Conservation (phyloP, 495 filamentous ascomycete genomes). For the Amphirosellinia nigrospora region DNA sequence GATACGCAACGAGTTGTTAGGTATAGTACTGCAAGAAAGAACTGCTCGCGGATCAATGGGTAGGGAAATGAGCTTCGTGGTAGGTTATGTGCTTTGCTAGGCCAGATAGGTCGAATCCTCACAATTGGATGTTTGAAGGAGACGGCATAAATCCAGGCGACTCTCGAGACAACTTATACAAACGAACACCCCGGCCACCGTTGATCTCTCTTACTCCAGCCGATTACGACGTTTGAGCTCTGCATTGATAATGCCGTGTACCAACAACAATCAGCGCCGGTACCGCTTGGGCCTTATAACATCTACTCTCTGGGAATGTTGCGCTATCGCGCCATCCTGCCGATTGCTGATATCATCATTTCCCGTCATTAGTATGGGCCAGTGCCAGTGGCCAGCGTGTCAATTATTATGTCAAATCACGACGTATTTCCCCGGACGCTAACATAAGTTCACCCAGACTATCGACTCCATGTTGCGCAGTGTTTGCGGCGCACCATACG, state of each 20-base stretch:
- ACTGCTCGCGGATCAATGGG: background rate
- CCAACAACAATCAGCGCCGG: conserved; percentile 17
- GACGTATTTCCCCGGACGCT: conserved; percentile 5
- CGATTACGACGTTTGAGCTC: conserved; percentile 20
- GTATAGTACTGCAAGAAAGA: background rate
- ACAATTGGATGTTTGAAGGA: background rate
- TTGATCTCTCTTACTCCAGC: conserved; percentile 10
- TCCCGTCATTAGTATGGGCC: conserved; percentile 14
- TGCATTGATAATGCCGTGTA: conserved; percentile 31
- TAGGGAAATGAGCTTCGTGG: background rate
- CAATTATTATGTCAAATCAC: conserved; percentile 6
- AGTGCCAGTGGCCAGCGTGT: background rate
- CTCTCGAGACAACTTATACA: conserved; percentile 21
- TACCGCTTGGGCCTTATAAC: conserved; percentile 21
- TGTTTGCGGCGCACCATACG: background rate
- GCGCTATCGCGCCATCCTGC: conserved; percentile 42
- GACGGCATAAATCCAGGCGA: background rate
- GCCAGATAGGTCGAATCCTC: background rate
- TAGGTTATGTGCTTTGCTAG: background rate
- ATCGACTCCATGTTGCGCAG: background rate
- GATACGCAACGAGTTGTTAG: background rate
- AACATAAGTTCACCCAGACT: background rate
- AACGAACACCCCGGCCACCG: background rate
- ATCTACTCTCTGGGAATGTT: conserved; percentile 12
- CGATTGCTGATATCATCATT: conserved; percentile 38